A percentile compares a stretch with the other conserved stretches of the same genome.
Evolutionary conservation across 2,329 filamentous ascomycete species (phyloP).

Genomic region (Aspergillus proliferans): DNA sequence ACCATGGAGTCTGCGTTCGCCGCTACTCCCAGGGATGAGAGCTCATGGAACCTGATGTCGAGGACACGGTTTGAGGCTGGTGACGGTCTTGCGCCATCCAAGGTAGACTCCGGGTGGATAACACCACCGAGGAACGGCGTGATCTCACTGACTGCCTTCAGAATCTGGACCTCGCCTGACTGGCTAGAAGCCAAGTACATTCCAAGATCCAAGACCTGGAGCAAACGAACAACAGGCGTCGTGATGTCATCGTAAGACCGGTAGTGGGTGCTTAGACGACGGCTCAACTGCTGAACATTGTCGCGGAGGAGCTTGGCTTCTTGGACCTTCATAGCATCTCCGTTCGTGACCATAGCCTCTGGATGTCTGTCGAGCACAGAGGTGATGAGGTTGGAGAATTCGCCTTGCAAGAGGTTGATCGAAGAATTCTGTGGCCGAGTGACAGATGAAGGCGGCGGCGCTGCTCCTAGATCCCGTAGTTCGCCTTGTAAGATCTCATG

Average conservation of each 20-base stretch:
- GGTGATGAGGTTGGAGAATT: slow-evolving; percentile 72
- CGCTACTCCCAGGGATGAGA: slow-evolving; percentile 29
- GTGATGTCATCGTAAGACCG: slow-evolving; percentile 81
- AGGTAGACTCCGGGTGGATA: slow-evolving; percentile 15
- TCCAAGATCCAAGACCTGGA: slow-evolving; percentile 72
- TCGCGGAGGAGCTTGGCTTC: slow-evolving; percentile 40
- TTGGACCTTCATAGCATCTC: slow-evolving; percentile 12
- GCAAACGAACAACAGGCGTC: slow-evolving; percentile 67
- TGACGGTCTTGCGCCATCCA: slow-evolving; percentile 1
- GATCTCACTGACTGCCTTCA: slow-evolving; percentile 25
- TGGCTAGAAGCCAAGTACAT: slow-evolving; percentile 52
- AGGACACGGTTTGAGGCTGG: slow-evolving; percentile 20
- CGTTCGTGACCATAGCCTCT: slow-evolving; percentile 20
- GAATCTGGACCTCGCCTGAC: slow-evolving; percentile 12
- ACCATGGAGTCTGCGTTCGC: slow-evolving; percentile 27
- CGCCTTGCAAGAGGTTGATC: slow-evolving; percentile 67
- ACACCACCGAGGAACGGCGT: slow-evolving; percentile 36
- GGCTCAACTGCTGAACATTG: slow-evolving; percentile 63
- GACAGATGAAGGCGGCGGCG: slow-evolving; percentile 61
- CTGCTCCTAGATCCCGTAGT: slow-evolving; percentile 57
- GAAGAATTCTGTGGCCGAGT: slow-evolving; percentile 65
- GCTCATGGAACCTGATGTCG: slow-evolving; percentile 32
- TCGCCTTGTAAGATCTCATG: slow-evolving; percentile 58
- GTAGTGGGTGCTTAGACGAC: slow-evolving; percentile 63
- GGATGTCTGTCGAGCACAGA: slow-evolving; percentile 46